Base-by-base conservation (phyloP, 257 asterid species). In the Solanum appendiculatum region DNA sequence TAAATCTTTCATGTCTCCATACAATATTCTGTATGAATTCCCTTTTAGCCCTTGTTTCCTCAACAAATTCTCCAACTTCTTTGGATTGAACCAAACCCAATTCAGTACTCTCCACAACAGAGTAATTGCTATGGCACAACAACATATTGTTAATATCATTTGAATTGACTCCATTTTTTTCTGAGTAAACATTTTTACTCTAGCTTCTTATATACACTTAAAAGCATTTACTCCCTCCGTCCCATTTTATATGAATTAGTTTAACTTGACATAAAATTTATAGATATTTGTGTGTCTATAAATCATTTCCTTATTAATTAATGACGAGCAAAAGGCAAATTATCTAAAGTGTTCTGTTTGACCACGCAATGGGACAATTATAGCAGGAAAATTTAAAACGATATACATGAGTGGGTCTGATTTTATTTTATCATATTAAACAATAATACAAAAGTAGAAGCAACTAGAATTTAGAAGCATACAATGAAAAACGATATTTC, bases 11-110 rank as follows among this genome's bases (percentile, higher is more conserved):
- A 78, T 66, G 74, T 87, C 89, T 37, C 91, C 89, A 48, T 36
- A 51, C 34, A 92, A 56, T 8, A 91, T 2, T 81, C 84, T 90
- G 87, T 89, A 92, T 5, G 89, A 31, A 66, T 87, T 90, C 3
- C 94, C 95, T 15, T 27, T 83, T 40, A 90, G 84, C 11, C 95
- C 93, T 54, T 89, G 90, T 48, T 82, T 14, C 25, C 81, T 75
- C 33, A 89, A 83, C 23, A 15, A 14, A 23, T 74, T 83, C 78
- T 89, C 91, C 7, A 86, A 83, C 42, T 15, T 89, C 51, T 75
- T 86, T 16, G 91, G 91, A 25, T 36, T 15, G 46, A 89, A 44
- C 91, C 91, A 89, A 9, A 46, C 18, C 91, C 86, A 89, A 2
- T 86, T 86, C 78, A 83, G 7, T 9, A 36, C 69, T 60, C 6